These are phyloP conservation scores for Musa schizocarpa DNA, from an alignment of 176 grass and related monocot species.

Conservation along the genomic window DNA sequence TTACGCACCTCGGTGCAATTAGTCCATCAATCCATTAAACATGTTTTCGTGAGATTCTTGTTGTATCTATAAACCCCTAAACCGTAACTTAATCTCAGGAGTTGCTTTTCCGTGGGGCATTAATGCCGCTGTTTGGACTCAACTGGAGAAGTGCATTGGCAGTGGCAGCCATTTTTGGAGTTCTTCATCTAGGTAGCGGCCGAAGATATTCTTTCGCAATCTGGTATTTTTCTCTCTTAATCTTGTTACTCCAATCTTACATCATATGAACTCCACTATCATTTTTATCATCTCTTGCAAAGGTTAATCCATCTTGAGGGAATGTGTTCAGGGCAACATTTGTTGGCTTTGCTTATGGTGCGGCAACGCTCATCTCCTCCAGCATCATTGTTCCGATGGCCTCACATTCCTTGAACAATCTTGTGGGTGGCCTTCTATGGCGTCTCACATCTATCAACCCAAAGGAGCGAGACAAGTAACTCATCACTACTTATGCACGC, in stretches of 20 bases:
- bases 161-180: slow-evolving; percentile 55
- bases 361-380: slow-evolving; percentile 62
- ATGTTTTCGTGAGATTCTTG: slow-evolving; percentile 12
- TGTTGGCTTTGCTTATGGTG: slow-evolving; percentile 79
- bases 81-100: slow-evolving; percentile 34
- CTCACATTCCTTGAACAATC: slow-evolving; percentile 88
- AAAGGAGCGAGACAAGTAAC: not conserved
- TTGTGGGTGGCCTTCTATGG: slow-evolving; percentile 71
- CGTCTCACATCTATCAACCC: slow-evolving; percentile 6
- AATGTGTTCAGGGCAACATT: slow-evolving; percentile 60
- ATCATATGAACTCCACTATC: not conserved
- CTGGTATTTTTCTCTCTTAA: slow-evolving; percentile 33
- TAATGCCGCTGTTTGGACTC: slow-evolving; percentile 76
- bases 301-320: not conserved
- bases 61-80: not conserved
- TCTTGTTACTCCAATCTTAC: not conserved
- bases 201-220: slow-evolving; percentile 61
- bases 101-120: slow-evolving; percentile 61
- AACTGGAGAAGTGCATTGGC: slow-evolving; percentile 67
- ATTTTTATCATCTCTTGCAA: not conserved
- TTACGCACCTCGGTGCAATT: not conserved
- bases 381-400: slow-evolving; percentile 69
- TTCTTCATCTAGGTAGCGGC: slow-evolving; percentile 73
- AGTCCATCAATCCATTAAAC: not conserved
- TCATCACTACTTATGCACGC: not conserved